Conservation (phyloP, 208 protist species). For the Trypanosoma cruzi region DNA sequence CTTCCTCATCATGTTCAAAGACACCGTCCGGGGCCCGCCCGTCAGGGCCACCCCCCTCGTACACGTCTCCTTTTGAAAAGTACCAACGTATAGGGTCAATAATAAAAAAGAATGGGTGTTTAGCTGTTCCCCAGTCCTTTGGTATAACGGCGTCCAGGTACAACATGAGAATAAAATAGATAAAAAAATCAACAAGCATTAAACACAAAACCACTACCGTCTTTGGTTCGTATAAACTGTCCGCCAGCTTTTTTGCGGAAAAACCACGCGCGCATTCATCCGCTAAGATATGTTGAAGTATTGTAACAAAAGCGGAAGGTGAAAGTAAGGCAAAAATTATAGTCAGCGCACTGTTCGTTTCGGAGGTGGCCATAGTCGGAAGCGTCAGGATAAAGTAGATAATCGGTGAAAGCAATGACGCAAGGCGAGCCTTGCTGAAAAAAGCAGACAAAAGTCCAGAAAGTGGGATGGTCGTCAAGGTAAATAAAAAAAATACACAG, state of each 20-base stretch:
- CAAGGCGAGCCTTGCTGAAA: slow-evolving; percentile 72
- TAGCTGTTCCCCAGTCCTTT: slow-evolving; percentile 32
- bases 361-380: slow-evolving; percentile 51
- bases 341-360: slow-evolving; percentile 19
- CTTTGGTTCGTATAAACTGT: slow-evolving; percentile 5
- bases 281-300: too few species aligned
- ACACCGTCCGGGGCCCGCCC: slow-evolving; percentile 26
- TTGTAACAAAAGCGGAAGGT: slow-evolving; percentile 55
- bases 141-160: slow-evolving; percentile 48
- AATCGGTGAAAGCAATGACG: slow-evolving; percentile 62
- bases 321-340: slow-evolving; percentile 53
- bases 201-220: slow-evolving; percentile 31
- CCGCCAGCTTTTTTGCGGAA: too few species aligned
- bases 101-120: slow-evolving; percentile 29
- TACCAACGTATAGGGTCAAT: background rate
- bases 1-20: slow-evolving; percentile 23
- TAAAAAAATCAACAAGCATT: slow-evolving; percentile 30
- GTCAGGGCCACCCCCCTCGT: background rate
- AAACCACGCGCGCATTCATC: too few species aligned
- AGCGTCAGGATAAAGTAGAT: slow-evolving; percentile 51
- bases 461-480: slow-evolving; percentile 50
- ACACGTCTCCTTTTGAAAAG: background rate
- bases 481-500: slow-evolving; percentile 59
- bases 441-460: slow-evolving; percentile 59
- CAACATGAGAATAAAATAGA: slow-evolving; percentile 38